A percentile compares a stretch with the other conserved stretches of the same genome.
Evolutionary conservation across 305 asterid species (phyloP).

Genomic region (Solanum chacoense): DNA sequence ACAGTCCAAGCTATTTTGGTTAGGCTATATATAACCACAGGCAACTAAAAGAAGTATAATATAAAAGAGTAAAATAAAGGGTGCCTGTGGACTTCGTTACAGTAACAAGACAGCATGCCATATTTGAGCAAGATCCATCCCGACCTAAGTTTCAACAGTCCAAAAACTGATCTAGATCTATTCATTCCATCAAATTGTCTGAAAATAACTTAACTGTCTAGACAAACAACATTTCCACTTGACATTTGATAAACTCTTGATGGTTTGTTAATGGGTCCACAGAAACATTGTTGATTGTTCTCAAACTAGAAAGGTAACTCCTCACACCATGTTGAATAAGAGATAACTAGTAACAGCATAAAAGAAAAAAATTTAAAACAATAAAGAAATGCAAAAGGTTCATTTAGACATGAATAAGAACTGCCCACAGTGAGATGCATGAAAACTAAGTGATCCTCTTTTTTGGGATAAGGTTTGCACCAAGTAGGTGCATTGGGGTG

Average conservation of each 20-base stretch:
- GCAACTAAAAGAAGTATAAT: not conserved
- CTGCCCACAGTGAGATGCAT: not conserved
- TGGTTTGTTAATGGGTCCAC: not conserved
- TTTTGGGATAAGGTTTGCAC: not conserved
- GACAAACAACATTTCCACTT: not conserved
- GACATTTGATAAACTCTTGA: not conserved
- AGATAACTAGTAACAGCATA: not conserved
- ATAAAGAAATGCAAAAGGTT: not conserved
- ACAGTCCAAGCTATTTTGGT: not conserved
- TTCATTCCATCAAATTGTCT: not conserved
- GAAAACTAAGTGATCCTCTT: not conserved
- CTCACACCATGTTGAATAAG: not conserved
- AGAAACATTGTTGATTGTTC: not conserved
- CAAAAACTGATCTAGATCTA: not conserved
- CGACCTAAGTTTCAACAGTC: not conserved
- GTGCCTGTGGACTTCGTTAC: not conserved
- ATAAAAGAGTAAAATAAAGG: not conserved
- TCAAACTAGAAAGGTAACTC: not conserved
- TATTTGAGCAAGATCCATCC: not conserved
- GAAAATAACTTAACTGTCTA: not conserved
- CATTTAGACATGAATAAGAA: not conserved
- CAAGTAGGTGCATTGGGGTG: not conserved
- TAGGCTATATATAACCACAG: not conserved
- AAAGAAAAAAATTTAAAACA: not conserved
- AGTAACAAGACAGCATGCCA: not conserved